Percentiles rank a stretch among this genome's conserved stretches.
These are phyloP conservation scores for Fusarium anguioides DNA, from an alignment of 2,329 filamentous ascomycete genomes.

Conservation along the genomic window DNA sequence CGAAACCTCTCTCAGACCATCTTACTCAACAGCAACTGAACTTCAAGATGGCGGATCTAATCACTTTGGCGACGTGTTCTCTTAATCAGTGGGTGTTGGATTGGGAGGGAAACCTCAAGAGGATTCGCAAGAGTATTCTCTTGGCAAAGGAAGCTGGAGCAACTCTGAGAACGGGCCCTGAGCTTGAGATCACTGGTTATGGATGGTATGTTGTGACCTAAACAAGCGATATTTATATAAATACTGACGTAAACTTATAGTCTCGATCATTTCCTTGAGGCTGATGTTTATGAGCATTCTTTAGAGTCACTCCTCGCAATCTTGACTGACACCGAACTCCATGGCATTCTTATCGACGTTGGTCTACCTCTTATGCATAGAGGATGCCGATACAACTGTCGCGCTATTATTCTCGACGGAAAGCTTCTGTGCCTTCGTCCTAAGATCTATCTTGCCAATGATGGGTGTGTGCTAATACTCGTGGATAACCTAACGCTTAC, in stretches of 20 bases:
- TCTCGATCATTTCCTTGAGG: slow-evolving; percentile 73
- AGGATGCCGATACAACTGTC: slow-evolving; percentile 50
- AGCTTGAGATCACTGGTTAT: slow-evolving; percentile 58
- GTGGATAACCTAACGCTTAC: neutral
- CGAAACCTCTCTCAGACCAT: neutral
- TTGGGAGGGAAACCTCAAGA: slow-evolving; percentile 65
- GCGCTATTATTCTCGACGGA: slow-evolving; percentile 60
- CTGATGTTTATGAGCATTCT: slow-evolving; percentile 49
- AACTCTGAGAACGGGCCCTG: slow-evolving; percentile 69
- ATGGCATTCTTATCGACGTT: slow-evolving; percentile 54
- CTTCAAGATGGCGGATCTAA: slow-evolving; percentile 28
- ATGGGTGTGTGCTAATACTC: slow-evolving; percentile 56
- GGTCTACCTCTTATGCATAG: slow-evolving; percentile 57
- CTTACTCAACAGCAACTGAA: neutral
- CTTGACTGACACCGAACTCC: slow-evolving; percentile 47
- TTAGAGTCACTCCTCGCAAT: slow-evolving; percentile 50
- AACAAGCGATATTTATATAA: no score
- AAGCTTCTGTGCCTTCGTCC: slow-evolving; percentile 78
- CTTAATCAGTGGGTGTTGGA: slow-evolving; percentile 53
- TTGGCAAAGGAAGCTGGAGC: slow-evolving; percentile 70
- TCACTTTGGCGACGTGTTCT: slow-evolving; percentile 51
- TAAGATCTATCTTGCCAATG: slow-evolving; percentile 76
- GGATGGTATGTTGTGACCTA: slow-evolving; percentile 17
- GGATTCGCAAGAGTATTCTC: slow-evolving; percentile 72
- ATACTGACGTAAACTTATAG: slow-evolving; percentile 41